Evolutionary conservation across 306 rosid species (phyloP).

Genomic region (Rosa multiflora): DNA sequence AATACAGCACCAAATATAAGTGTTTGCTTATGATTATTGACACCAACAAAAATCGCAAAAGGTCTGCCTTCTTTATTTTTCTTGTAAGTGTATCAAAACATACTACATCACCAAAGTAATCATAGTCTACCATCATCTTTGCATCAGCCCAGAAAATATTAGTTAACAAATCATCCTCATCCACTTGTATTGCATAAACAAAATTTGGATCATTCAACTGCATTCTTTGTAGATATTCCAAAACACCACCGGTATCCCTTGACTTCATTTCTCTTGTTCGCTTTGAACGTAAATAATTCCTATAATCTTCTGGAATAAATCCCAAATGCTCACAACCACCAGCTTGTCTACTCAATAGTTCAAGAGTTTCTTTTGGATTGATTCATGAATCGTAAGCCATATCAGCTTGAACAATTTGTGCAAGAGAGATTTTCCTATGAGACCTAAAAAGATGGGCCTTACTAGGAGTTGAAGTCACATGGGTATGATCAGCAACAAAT

Average conservation of each 20-base stretch:
- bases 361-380: neutral
- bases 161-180: neutral
- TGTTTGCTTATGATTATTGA: neutral
- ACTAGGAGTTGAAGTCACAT: constrained; percentile 2
- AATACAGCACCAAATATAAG: neutral
- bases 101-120: constrained; percentile 1
- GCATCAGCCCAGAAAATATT: constrained; percentile 1
- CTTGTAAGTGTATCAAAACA: neutral
- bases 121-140: neutral
- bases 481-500: neutral
- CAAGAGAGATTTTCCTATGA: neutral
- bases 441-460: neutral
- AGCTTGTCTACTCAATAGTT: neutral
- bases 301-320: neutral
- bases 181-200: neutral
- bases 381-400: neutral
- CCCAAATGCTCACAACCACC: constrained; percentile 3
- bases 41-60: neutral
- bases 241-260: neutral
- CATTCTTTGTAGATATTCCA: neutral
- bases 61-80: neutral
- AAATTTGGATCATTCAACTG: neutral
- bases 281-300: neutral
- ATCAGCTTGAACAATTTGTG: neutral
- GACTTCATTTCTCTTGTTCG: neutral